These are phyloP conservation scores for Hymenoscyphus albidus DNA, from an alignment of 2,329 filamentous ascomycete species.

Conservation along the genomic window DNA sequence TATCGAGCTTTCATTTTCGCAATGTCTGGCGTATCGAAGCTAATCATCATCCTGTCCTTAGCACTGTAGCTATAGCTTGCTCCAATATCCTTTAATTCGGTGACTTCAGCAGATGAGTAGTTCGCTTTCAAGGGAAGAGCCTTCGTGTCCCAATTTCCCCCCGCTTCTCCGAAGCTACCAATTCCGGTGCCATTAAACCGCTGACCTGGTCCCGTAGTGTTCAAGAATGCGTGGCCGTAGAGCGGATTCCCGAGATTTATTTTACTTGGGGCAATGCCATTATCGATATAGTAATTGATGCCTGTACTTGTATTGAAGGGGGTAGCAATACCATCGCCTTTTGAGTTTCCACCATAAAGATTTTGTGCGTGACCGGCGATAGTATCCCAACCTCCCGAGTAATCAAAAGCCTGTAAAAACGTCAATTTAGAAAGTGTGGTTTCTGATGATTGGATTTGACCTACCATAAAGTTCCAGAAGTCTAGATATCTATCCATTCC, in stretches of 20 bases:
- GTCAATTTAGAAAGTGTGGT: conserved; percentile 47
- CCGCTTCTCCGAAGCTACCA: conserved; percentile 64
- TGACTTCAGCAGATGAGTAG: conserved; percentile 50
- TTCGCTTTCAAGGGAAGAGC: conserved; percentile 58
- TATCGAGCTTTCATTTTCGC: not conserved
- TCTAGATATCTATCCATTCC: conserved; percentile 48
- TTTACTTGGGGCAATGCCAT: conserved; percentile 55
- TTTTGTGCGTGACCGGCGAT: conserved; percentile 61
- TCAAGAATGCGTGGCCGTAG: conserved; percentile 68
- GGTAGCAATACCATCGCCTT: conserved; percentile 52
- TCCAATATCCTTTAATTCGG: conserved; percentile 38
- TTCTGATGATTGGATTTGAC: conserved; percentile 49
- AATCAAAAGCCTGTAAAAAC: conserved; percentile 49
- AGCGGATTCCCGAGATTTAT: conserved; percentile 75
- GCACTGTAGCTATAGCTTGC: conserved; percentile 69
- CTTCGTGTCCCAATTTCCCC: conserved; percentile 77
- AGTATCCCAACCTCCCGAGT: conserved; percentile 45
- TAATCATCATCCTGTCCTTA: not conserved
- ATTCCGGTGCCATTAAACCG: conserved; percentile 59
- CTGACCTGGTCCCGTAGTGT: conserved; percentile 61
- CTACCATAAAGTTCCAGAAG: conserved; percentile 36
- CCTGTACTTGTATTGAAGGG: conserved; percentile 66
- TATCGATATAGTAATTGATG: conserved; percentile 54
- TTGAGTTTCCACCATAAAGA: conserved; percentile 51
- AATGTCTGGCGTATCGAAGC: not conserved